Evolutionary conservation across 164 flowering plant genomes (phyloP).

Genomic region (Houttuynia cordata): DNA sequence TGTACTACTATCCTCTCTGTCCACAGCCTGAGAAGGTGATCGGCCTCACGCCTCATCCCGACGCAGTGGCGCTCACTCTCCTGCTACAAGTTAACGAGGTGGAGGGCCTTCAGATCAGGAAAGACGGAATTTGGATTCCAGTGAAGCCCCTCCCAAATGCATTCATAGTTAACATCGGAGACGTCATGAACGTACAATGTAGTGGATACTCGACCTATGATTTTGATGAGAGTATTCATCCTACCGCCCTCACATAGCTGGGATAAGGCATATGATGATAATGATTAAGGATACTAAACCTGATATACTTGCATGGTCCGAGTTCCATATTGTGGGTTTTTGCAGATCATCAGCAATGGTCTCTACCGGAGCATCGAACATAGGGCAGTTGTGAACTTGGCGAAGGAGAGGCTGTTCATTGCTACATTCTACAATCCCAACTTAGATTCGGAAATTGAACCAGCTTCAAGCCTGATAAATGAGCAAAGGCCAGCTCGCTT

Average conservation of each 20-base stretch:
- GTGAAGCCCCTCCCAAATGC: conserved; percentile 27
- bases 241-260: no score
- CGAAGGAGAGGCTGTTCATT: conserved; percentile 37
- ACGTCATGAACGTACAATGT: conserved; percentile 32
- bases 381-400: conserved; percentile 26
- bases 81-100: conserved; percentile 32
- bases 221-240: no score
- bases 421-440: conserved; percentile 35
- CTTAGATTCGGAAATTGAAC: conserved; percentile 24
- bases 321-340: not conserved
- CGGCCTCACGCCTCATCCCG: conserved; percentile 39
- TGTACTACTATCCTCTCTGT: conserved; percentile 38
- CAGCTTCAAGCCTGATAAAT: conserved; percentile 23
- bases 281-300: no score
- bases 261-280: no score
- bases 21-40: conserved; percentile 23
- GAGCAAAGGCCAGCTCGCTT: conserved; percentile 27
- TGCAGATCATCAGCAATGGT: conserved; percentile 30
- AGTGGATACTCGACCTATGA: no score
- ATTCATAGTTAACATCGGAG: conserved; percentile 34
- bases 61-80: conserved; percentile 26
- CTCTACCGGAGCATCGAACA: conserved; percentile 37
- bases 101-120: conserved; percentile 33
- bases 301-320: not conserved
- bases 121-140: conserved; percentile 32